A percentile compares a stretch with the other conserved stretches of the same genome.
Evolutionary conservation across 208 protist species (phyloP).

Genomic region (Vickermania ingenoplastis): DNA sequence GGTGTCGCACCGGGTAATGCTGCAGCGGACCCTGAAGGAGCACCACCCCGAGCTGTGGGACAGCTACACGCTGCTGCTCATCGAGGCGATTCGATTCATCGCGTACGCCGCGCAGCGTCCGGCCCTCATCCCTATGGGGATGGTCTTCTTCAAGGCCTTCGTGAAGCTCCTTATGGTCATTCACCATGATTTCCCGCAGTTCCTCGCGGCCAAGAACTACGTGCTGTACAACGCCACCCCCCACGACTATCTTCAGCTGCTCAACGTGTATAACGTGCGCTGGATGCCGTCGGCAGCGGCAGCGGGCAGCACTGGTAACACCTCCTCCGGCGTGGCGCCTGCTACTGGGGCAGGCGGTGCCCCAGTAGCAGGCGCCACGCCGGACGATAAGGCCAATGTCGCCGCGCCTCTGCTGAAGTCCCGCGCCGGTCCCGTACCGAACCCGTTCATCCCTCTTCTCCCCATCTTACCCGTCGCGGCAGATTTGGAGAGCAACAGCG

Average conservation of each 20-base stretch:
- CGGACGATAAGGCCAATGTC: not conserved
- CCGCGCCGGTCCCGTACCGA: not conserved
- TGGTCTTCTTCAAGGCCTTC: slow-evolving; percentile 86
- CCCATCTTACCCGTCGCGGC: not conserved
- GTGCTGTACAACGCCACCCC: slow-evolving; percentile 93
- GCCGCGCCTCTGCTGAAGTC: not conserved
- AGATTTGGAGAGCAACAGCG: not conserved
- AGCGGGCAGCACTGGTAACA: no score
- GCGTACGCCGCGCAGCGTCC: slow-evolving; percentile 46
- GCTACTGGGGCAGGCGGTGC: not conserved
- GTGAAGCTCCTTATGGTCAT: slow-evolving; percentile 94
- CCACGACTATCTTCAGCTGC: slow-evolving; percentile 94
- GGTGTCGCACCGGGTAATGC: slow-evolving; percentile 94
- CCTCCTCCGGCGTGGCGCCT: not conserved
- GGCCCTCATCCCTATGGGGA: slow-evolving; percentile 49
- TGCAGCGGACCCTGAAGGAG: slow-evolving; percentile 91
- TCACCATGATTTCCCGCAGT: slow-evolving; percentile 99
- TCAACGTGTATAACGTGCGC: slow-evolving; percentile 75
- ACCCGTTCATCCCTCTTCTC: not conserved
- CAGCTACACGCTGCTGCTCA: slow-evolving; percentile 63
- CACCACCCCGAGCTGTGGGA: slow-evolving; percentile 28
- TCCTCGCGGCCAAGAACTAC: slow-evolving; percentile 98
- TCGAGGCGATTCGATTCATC: slow-evolving; percentile 64
- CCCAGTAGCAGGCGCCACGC: not conserved
- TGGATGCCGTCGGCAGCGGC: not conserved